A percentile compares a stretch with the other conserved stretches of the same genome.
Conservation (phyloP, 768 basidiomycete genomes). For the Suillus fuscotomentosus region DNA sequence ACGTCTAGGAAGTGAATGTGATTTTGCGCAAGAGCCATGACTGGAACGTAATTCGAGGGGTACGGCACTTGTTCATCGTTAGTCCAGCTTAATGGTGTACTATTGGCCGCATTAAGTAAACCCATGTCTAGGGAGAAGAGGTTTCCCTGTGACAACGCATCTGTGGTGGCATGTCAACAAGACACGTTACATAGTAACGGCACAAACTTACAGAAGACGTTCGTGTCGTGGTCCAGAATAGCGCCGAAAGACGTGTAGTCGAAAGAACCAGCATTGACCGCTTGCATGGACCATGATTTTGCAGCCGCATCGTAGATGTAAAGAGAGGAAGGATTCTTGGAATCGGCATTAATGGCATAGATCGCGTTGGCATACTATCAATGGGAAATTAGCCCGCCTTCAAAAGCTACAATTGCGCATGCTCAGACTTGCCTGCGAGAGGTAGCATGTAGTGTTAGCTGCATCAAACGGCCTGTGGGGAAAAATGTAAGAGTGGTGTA, state of each 20-base stretch:
- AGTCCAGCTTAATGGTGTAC: conserved; percentile 60
- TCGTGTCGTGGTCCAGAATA: conserved; percentile 93
- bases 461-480: conserved; percentile 61
- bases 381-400: conserved; percentile 8
- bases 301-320: conserved; percentile 79
- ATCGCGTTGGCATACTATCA: conserved; percentile 78
- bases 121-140: conserved; percentile 74
- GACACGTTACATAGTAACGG: neutral
- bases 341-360: conserved; percentile 81
- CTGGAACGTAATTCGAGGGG: conserved; percentile 59
- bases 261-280: conserved; percentile 49
- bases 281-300: conserved; percentile 79
- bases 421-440: conserved; percentile 51
- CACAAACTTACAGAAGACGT: conserved; percentile 68
- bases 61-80: conserved; percentile 59
- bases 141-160: conserved; percentile 64
- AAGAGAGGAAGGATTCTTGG: conserved; percentile 61
- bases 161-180: conserved; percentile 32
- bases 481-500: conserved; percentile 5
- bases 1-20: conserved; percentile 83
- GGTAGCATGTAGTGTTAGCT: conserved; percentile 64
- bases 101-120: conserved; percentile 57
- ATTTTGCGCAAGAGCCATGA: conserved; percentile 83
- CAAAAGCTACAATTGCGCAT: neutral
- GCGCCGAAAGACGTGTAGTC: conserved; percentile 64